A percentile compares a stretch with the other conserved stretches of the same genome.
Conservation (phyloP, 345 rosid genomes). For the Populus pruinosa region DNA sequence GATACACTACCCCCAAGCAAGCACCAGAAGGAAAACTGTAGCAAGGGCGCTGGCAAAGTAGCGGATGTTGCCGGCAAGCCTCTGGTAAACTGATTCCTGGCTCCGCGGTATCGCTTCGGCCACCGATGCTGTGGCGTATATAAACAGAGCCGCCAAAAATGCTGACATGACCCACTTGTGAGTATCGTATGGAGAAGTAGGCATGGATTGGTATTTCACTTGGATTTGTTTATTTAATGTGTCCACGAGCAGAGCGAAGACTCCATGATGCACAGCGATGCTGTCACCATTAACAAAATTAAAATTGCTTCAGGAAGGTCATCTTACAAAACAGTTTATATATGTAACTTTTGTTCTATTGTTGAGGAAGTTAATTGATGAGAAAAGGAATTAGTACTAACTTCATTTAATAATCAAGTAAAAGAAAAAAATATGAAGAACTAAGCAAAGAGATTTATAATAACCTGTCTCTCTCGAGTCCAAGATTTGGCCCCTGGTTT, state of each 20-base stretch:
- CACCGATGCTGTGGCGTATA: not conserved
- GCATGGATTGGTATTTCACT: not conserved
- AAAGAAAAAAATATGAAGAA: too few species aligned
- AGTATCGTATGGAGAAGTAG: not conserved
- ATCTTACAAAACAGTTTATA: too few species aligned
- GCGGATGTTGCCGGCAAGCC: not conserved
- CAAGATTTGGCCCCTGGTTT: too few species aligned
- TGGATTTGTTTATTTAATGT: not conserved
- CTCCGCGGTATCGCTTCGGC: not conserved
- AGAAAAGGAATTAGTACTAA: too few species aligned
- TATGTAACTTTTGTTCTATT: too few species aligned
- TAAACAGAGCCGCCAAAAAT: not conserved
- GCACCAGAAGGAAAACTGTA: not conserved
- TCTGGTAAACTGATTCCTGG: not conserved
- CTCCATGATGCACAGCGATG: not conserved
- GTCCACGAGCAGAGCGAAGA: not conserved
- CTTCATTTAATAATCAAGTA: too few species aligned
- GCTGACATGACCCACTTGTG: not conserved
- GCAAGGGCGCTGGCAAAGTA: not conserved
- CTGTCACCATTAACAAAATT: not conserved
- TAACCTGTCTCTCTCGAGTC: too few species aligned
- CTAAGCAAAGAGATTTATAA: too few species aligned
- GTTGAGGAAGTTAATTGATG: too few species aligned
- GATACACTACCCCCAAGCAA: not conserved
- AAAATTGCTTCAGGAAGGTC: too few species aligned